Base-by-base conservation (phyloP, 805 yeast species). In the Schizosaccharomyces cryophilus region DNA sequence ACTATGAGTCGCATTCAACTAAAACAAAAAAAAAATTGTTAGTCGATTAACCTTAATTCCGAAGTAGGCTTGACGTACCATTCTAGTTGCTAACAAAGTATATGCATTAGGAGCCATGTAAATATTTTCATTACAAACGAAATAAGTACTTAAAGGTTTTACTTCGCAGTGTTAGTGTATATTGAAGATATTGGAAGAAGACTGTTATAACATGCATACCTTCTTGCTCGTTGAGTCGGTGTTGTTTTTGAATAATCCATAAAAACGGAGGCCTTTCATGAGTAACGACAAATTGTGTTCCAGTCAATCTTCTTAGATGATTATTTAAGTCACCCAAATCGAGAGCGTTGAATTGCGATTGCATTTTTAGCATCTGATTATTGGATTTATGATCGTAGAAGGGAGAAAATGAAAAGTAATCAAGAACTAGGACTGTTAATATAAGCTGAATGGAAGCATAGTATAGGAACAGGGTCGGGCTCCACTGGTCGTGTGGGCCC, bases 311-410 rank as follows among this genome's bases (percentile, higher is more conserved):
- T 61, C 74, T 71, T 63, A 93, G 75, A 66, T 85, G 87, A 35
- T 75, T 72, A 62, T 79, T 80, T 40, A 78, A 68, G 62, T 73
- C 72, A 35, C 64, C 73, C 31, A 72, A 70, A 54, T 73, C 69
- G 62, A 75, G 72, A 21, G 77, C 80, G 61, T 82, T 84, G 76
- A 83, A 89, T 70, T 89, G 96, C 63, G 84, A 79, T 69, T 93
- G 99, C 98, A 93, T 93, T 71, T 85, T 85, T 55, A 94, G 78
- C 35, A 87, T 93, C 72, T 90, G 97, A 70, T 93, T 93, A 71
- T 88, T 93, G 56, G 96, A 85, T 0, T 95, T 81, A 65, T 96
- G 78, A 69, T 90, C 96, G 69, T 85, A 93, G 72, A 90, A 94
- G 1, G 99, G 98, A 2, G 95, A 86, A 66, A 87, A 86, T 3